Percentiles rank a stretch among this genome's conserved stretches.
Evolutionary conservation across 169 alveolate genomes (phyloP).

Genomic region (Plasmodium coatneyi): DNA sequence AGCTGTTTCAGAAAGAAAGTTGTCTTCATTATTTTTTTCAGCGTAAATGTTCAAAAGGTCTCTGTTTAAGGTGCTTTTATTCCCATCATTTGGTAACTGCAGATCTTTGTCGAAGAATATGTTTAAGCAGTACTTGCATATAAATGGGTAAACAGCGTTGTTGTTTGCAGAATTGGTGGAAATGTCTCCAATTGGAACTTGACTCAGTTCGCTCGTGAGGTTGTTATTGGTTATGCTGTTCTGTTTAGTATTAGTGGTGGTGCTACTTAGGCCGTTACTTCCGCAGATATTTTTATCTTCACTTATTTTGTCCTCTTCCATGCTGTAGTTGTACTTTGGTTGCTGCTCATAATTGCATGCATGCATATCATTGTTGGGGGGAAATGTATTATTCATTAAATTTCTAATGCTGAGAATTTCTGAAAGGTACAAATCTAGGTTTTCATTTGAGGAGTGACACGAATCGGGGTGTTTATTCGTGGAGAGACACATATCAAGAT

Average conservation of each 20-base stretch:
- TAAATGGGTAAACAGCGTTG: not conserved
- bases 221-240: not conserved
- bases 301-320: not conserved
- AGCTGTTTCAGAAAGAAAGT: not conserved
- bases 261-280: slow-evolving; percentile 5
- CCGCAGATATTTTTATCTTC: not conserved
- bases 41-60: not conserved
- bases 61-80: not conserved
- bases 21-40: not conserved
- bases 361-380: not conserved
- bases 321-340: not conserved
- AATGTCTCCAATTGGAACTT: not conserved
- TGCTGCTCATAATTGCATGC: not conserved
- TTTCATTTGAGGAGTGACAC: not conserved
- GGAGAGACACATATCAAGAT: not conserved
- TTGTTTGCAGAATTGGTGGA: not conserved
- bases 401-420: slow-evolving; percentile 3
- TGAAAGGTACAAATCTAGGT: not conserved
- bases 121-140: slow-evolving; percentile 50
- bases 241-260: not conserved
- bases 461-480: not conserved
- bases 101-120: slow-evolving; percentile 20
- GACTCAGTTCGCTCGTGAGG: not conserved
- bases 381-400: not conserved
- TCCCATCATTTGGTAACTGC: not conserved